phyloP scores from a whole-genome alignment of 331 rosid genomes.

The Dryas integrifolia region DNA sequence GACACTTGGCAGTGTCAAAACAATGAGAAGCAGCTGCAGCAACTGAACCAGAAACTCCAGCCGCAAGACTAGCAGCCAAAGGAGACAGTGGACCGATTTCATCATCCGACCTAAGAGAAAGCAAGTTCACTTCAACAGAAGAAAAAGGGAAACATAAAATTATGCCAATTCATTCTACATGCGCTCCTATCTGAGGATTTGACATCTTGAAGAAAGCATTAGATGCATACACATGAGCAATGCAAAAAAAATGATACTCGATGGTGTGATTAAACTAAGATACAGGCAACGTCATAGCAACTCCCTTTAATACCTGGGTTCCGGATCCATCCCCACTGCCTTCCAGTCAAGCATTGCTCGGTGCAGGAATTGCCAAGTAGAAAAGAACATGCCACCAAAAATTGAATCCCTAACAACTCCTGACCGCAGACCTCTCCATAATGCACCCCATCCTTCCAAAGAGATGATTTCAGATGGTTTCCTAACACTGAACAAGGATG shows the following conservation, averaged over 20 bases:
- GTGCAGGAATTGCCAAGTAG: conserved; percentile 86
- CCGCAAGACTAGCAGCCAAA: conserved; percentile 63
- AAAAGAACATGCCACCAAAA: conserved; percentile 79
- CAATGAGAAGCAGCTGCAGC: conserved; percentile 96
- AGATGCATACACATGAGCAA: background rate
- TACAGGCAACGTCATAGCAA: background rate
- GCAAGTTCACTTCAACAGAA: conserved; percentile 30
- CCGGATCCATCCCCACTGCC: conserved; percentile 74
- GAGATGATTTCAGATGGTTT: conserved; percentile 58
- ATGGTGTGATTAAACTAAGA: background rate
- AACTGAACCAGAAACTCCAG: conserved; percentile 82
- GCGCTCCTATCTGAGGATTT: conserved; percentile 16
- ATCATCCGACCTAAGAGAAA: conserved; percentile 58
- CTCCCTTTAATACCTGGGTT: conserved; percentile 60
- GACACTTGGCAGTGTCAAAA: conserved; percentile 81
- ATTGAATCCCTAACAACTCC: conserved; percentile 81
- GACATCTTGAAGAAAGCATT: conserved; percentile 8
- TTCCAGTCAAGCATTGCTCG: conserved; percentile 82
- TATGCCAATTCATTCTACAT: conserved; percentile 4
- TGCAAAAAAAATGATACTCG: background rate
- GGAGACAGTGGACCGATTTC: conserved; percentile 78
- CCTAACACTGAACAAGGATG: conserved; percentile 55
- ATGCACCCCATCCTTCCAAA: conserved; percentile 83
- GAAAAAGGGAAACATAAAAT: conserved; percentile 1
- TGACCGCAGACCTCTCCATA: conserved; percentile 82